These are phyloP conservation scores for Coemansia sp. DNA, from an alignment of 192 early-diverging fungal species.

Conservation along the genomic window DNA sequence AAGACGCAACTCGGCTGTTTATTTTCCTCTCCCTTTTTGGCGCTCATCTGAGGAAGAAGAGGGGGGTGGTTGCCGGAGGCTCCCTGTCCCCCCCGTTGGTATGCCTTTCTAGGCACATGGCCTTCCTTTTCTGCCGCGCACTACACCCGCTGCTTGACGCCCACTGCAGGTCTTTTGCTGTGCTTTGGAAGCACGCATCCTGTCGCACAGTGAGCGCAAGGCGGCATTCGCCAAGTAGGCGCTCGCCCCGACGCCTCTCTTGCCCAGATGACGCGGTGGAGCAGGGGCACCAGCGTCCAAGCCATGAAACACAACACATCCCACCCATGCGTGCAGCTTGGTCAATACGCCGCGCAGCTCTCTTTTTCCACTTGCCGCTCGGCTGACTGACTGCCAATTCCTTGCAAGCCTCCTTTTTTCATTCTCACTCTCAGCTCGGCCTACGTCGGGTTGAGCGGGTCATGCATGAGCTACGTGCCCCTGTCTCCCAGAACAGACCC, in stretches of 20 bases:
- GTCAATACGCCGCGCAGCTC: constrained; percentile 5
- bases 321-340: not conserved
- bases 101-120: not conserved
- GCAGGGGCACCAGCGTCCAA: not conserved
- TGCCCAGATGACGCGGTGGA: constrained; percentile 4
- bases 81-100: not conserved
- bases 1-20: not conserved
- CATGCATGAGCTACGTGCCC: constrained; percentile 5
- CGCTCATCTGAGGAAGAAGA: not conserved
- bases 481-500: constrained; percentile 4
- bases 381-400: constrained; percentile 3
- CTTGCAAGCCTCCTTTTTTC: constrained; percentile 3
- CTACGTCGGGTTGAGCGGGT: constrained; percentile 5
- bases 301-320: not conserved
- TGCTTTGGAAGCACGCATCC: not conserved
- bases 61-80: not conserved
- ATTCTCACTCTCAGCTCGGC: not conserved
- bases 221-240: not conserved
- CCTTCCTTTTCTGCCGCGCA: not conserved
- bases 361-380: not conserved
- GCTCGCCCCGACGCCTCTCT: not conserved
- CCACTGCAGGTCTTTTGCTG: not conserved
- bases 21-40: not conserved
- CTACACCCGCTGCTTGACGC: constrained; percentile 4
- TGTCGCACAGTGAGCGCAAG: not conserved